These are phyloP conservation scores for Metarhizium anisopliae DNA, from an alignment of 2,329 filamentous ascomycete species.

Conservation along the genomic window DNA sequence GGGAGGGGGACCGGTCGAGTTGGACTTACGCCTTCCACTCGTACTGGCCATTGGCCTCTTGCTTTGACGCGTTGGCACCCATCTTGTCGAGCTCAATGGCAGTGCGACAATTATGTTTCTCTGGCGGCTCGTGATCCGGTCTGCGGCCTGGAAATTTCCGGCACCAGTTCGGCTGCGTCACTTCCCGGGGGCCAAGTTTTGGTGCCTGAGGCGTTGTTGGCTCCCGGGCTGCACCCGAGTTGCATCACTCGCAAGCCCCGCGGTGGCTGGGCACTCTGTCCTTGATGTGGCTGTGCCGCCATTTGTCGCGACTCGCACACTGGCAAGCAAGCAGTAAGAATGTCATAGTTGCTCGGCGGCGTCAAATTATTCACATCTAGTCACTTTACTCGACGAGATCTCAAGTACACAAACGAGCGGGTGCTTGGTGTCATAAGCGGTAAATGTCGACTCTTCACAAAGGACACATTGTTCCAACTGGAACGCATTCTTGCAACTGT, in stretches of 20 bases:
- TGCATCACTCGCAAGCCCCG: neutral
- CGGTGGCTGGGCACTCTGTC: slow-evolving; percentile 4
- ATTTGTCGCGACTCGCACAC: no score
- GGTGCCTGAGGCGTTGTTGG: slow-evolving; percentile 21
- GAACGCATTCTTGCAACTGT: no score
- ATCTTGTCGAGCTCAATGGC: slow-evolving; percentile 36
- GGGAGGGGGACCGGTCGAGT: neutral
- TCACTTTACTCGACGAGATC: no score
- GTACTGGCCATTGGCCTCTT: slow-evolving; percentile 24
- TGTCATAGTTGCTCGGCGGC: no score
- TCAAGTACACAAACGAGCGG: no score
- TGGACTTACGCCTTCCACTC: slow-evolving; percentile 47
- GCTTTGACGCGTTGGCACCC: slow-evolving; percentile 50
- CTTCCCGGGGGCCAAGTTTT: slow-evolving; percentile 7
- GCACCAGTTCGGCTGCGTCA: slow-evolving; percentile 23
- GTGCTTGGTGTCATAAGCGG: no score
- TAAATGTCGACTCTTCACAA: no score
- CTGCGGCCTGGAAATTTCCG: slow-evolving; percentile 23
- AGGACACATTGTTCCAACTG: no score
- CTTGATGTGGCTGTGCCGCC: slow-evolving; percentile 4
- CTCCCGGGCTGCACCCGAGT: no score
- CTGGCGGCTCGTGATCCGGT: slow-evolving; percentile 18
- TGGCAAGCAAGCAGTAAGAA: no score
- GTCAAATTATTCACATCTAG: no score
- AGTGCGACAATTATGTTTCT: slow-evolving; percentile 18